Percentiles rank a stretch among this genome's conserved stretches.
phyloP scores from a whole-genome alignment of 1,139 yeast species.

The Geotrichum phurueaensis region DNA sequence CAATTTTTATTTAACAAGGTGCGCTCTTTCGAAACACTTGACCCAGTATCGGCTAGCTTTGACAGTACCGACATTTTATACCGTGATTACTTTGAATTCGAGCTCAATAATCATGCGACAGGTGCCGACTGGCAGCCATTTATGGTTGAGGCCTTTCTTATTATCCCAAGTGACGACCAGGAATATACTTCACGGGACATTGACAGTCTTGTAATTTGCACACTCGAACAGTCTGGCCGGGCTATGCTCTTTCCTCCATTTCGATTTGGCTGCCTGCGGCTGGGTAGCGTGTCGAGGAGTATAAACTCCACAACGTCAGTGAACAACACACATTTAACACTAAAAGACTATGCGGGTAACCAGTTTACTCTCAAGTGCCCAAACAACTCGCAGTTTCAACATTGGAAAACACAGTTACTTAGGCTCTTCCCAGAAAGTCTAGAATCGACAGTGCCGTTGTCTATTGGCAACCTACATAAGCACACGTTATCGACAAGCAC shows the following conservation, averaged over 20 bases:
- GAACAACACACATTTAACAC: slow-evolving; percentile 3
- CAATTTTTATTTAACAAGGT: slow-evolving; percentile 31
- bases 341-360: slow-evolving; percentile 2
- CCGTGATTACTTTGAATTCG: slow-evolving; percentile 35
- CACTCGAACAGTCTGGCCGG: slow-evolving; percentile 34
- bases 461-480: neutral
- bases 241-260: slow-evolving; percentile 37
- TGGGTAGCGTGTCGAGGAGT: slow-evolving; percentile 4
- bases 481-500: neutral
- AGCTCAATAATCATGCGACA: slow-evolving; percentile 26
- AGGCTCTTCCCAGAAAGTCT: slow-evolving; percentile 1
- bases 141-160: slow-evolving; percentile 25
- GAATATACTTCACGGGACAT: slow-evolving; percentile 16
- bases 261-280: slow-evolving; percentile 32
- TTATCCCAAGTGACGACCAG: slow-evolving; percentile 22
- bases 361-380: slow-evolving; percentile 10
- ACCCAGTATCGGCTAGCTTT: slow-evolving; percentile 31
- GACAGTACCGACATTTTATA: slow-evolving; percentile 29
- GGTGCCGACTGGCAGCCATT: slow-evolving; percentile 18
- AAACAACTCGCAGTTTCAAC: neutral
- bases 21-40: slow-evolving; percentile 27
- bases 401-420: slow-evolving; percentile 8
- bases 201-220: slow-evolving; percentile 34
- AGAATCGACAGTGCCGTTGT: neutral
- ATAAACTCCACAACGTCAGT: neutral